Evolutionary conservation across 2,329 filamentous ascomycete genomes (phyloP).

Genomic region (Cadophora sp.): DNA sequence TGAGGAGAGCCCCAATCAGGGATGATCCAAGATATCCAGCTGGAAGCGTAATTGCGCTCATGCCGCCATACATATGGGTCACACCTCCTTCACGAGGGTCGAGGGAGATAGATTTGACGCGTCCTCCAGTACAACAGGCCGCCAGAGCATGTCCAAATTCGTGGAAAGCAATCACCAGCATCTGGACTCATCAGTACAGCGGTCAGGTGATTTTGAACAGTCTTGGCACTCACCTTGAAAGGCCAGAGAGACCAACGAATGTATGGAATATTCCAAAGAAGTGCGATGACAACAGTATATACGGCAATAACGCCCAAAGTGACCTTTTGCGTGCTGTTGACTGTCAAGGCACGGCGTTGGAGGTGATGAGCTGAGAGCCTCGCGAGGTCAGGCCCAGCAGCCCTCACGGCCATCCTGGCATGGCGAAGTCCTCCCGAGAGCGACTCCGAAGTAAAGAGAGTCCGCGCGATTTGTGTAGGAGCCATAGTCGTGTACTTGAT

Average conservation of each 20-base stretch:
- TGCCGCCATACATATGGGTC: constrained; percentile 78
- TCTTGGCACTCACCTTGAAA: constrained; percentile 67
- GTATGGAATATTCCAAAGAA: constrained; percentile 82
- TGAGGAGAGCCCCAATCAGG: constrained; percentile 77
- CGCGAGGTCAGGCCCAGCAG: constrained; percentile 31
- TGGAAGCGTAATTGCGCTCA: constrained; percentile 73
- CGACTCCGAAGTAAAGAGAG: constrained; percentile 7
- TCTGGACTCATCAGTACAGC: constrained; percentile 52
- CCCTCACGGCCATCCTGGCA: constrained; percentile 20
- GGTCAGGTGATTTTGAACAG: neutral
- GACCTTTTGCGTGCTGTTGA: constrained; percentile 70
- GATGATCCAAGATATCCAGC: constrained; percentile 81
- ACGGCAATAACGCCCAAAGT: constrained; percentile 74
- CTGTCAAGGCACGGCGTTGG: constrained; percentile 32
- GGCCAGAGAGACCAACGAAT: constrained; percentile 79
- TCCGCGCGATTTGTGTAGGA: constrained; percentile 21
- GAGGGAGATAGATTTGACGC: constrained; percentile 75
- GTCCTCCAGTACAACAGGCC: constrained; percentile 74
- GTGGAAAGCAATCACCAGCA: constrained; percentile 85
- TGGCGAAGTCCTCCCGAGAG: constrained; percentile 17
- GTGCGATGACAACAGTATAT: constrained; percentile 75
- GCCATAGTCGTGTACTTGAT: constrained; percentile 22
- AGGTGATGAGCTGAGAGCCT: constrained; percentile 30
- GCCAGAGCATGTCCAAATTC: constrained; percentile 80
- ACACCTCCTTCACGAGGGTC: constrained; percentile 80